Percentiles rank a stretch among this genome's conserved stretches.
phyloP scores from a whole-genome alignment of 139 green algal genomes.

The Volvox africanus region DNA sequence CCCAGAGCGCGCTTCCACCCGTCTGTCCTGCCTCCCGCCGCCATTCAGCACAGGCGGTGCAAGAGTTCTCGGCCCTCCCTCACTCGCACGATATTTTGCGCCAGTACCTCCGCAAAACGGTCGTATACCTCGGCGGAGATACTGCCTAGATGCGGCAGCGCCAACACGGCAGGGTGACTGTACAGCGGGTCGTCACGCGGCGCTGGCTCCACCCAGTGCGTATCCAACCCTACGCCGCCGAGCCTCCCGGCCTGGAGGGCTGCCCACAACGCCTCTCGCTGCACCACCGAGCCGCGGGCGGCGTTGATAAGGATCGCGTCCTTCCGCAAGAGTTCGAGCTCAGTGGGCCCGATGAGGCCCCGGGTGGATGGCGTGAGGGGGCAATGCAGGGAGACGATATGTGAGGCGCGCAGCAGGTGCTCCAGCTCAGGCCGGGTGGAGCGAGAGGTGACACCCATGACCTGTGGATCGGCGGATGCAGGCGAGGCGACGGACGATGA shows the following conservation, averaged over 20 bases:
- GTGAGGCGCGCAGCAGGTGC: slow-evolving; percentile 46
- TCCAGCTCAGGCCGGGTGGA: slow-evolving; percentile 56
- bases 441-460: slow-evolving; percentile 43
- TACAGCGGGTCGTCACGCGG: slow-evolving; percentile 65
- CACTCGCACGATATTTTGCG: slow-evolving; percentile 50
- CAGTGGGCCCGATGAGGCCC: slow-evolving; percentile 56
- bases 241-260: slow-evolving; percentile 34
- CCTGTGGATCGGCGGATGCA: neutral
- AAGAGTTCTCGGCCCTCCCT: slow-evolving; percentile 59
- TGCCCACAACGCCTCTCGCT: slow-evolving; percentile 56
- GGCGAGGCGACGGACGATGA: neutral
- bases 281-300: slow-evolving; percentile 52
- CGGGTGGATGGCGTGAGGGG: slow-evolving; percentile 58
- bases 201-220: slow-evolving; percentile 69
- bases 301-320: slow-evolving; percentile 67
- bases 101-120: slow-evolving; percentile 40
- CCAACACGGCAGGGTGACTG: slow-evolving; percentile 63
- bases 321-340: slow-evolving; percentile 61
- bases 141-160: slow-evolving; percentile 61
- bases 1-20: too few relatives aligned
- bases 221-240: slow-evolving; percentile 71
- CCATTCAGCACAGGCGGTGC: slow-evolving; percentile 52
- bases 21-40: too few relatives aligned
- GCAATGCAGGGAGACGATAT: slow-evolving; percentile 68
- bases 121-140: slow-evolving; percentile 58